Evolutionary conservation across 805 yeast species (phyloP).

Genomic region (Lachancea quebecensis): DNA sequence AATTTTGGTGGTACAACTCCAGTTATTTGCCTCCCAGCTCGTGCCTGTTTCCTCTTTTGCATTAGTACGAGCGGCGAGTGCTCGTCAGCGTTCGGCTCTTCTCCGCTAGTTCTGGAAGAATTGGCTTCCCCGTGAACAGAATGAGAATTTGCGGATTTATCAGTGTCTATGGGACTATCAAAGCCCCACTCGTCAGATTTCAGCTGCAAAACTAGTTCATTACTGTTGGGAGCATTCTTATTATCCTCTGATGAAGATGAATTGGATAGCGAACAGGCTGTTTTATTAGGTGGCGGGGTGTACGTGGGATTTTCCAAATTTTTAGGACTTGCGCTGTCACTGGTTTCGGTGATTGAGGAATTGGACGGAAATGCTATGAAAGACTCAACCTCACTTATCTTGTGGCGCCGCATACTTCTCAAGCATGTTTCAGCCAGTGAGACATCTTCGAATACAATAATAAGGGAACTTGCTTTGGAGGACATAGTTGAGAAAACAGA

Average conservation of each 20-base stretch:
- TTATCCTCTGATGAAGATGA: no score
- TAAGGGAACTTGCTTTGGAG: not conserved
- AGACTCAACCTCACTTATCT: slow-evolving; percentile 30
- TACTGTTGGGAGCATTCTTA: not conserved
- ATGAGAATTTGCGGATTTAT: not conserved
- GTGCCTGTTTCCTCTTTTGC: slow-evolving; percentile 19
- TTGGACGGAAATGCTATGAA: slow-evolving; percentile 20
- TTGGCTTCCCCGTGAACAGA: not conserved
- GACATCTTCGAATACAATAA: not conserved
- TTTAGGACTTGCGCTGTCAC: not conserved
- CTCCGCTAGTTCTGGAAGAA: not conserved
- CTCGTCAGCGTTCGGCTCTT: slow-evolving; percentile 8
- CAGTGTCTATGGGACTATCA: not conserved
- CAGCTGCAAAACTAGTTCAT: not conserved
- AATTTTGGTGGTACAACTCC: no score
- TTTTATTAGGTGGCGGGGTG: no score
- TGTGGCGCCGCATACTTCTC: slow-evolving; percentile 13
- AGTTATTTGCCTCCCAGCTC: slow-evolving; percentile 6
- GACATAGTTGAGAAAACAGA: not conserved
- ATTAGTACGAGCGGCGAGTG: slow-evolving; percentile 21
- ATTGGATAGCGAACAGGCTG: no score
- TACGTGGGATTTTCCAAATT: not conserved
- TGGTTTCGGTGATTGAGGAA: not conserved
- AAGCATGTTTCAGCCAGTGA: not conserved
- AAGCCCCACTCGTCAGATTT: slow-evolving; percentile 4